Evolutionary conservation across 805 yeast genomes (phyloP).

Genomic region (Saturnispora ahearnii): DNA sequence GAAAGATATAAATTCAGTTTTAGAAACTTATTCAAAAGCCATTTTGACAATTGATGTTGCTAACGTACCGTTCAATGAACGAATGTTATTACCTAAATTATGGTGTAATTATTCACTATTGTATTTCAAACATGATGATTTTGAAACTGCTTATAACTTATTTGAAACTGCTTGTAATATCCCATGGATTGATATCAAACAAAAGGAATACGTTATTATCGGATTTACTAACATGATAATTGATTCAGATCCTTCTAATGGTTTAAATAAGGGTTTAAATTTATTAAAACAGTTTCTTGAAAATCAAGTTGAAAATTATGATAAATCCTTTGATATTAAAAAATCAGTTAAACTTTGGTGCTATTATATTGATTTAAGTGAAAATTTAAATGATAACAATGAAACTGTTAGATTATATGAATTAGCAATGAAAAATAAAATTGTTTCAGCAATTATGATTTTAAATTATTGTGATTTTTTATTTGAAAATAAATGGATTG

Average conservation of each 20-base stretch:
- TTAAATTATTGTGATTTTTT: constrained; percentile 58
- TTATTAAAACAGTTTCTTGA: constrained; percentile 11
- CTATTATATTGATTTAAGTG: constrained; percentile 61
- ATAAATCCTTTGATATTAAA: constrained; percentile 52
- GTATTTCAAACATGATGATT: constrained; percentile 49
- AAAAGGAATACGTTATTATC: constrained; percentile 60
- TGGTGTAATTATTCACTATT: constrained; percentile 67
- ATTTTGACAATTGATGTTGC: constrained; percentile 57
- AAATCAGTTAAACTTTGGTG: constrained; percentile 64
- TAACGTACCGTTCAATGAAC: constrained; percentile 32
- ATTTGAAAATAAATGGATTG: constrained; percentile 37
- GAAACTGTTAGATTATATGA: constrained; percentile 41
- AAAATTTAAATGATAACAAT: constrained; percentile 39
- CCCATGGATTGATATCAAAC: constrained; percentile 53
- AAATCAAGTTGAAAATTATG: constrained; percentile 33
- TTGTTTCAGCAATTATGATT: constrained; percentile 60
- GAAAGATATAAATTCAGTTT: constrained; percentile 32
- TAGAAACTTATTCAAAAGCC: constrained; percentile 57
- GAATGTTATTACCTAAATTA: constrained; percentile 36
- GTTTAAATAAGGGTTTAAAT: background rate
- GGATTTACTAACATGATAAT: constrained; percentile 68
- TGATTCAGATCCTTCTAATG: constrained; percentile 26
- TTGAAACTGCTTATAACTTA: constrained; percentile 51
- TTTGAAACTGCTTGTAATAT: constrained; percentile 60
- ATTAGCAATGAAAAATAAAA: constrained; percentile 42